These are phyloP conservation scores for Myriosclerotinia duriaeana DNA, from an alignment of 2,329 filamentous ascomycete species.

Conservation along the genomic window DNA sequence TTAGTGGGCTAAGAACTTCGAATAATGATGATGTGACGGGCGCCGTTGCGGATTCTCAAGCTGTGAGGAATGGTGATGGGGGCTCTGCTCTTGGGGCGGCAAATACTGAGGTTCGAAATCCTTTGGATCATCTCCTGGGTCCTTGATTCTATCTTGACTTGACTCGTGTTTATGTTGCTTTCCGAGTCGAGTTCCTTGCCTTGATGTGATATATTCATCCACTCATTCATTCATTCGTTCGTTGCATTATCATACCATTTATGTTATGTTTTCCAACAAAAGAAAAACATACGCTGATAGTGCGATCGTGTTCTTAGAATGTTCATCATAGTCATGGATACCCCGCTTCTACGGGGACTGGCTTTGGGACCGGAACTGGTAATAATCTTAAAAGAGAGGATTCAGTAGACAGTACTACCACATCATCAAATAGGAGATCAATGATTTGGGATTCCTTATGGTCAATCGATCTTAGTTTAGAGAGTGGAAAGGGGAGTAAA, in stretches of 20 bases:
- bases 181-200: background rate
- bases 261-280: background rate
- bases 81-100: slow-evolving; percentile 24
- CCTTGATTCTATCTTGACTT: slow-evolving; percentile 27
- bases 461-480: slow-evolving; percentile 59
- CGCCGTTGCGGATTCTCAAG: background rate
- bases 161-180: background rate
- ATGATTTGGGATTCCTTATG: slow-evolving; percentile 63
- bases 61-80: slow-evolving; percentile 20
- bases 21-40: background rate
- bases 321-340: background rate
- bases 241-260: background rate
- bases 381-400: background rate
- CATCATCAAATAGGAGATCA: slow-evolving; percentile 48
- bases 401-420: background rate
- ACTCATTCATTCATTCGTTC: background rate
- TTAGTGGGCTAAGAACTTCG: slow-evolving; percentile 33
- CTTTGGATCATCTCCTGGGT: slow-evolving; percentile 37
- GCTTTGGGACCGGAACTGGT: background rate
- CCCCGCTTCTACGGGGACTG: background rate
- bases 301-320: slow-evolving; percentile 29
- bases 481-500: slow-evolving; percentile 42
- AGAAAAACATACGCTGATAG: slow-evolving; percentile 32
- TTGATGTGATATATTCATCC: background rate
- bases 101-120: slow-evolving; percentile 36